These are phyloP conservation scores for Lumnitzera racemosa DNA, from an alignment of 345 rosid species.

Conservation along the genomic window DNA sequence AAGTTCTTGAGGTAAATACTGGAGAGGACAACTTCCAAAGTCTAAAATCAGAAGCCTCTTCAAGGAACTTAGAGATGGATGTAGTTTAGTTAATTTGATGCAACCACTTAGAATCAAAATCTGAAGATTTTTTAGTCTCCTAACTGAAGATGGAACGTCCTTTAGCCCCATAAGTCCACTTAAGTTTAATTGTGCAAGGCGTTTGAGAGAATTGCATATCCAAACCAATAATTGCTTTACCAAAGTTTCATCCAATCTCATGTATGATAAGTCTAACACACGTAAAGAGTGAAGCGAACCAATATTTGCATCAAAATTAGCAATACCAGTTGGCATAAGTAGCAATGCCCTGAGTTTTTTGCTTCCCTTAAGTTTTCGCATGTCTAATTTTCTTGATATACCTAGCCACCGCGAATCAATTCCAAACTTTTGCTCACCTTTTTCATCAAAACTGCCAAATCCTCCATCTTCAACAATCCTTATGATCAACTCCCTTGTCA, in stretches of 20 bases:
- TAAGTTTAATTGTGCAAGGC: conserved; percentile 8
- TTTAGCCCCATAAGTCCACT: background rate
- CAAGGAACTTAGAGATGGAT: background rate
- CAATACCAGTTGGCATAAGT: background rate
- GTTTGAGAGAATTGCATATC: conserved; percentile 7
- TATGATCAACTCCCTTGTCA: conserved; percentile 26
- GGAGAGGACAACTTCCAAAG: conserved; percentile 4
- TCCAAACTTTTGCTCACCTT: conserved; percentile 4
- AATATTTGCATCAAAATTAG: too few species aligned
- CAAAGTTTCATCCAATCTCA: background rate
- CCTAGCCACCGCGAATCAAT: conserved; percentile 34
- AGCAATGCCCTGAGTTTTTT: conserved; percentile 35
- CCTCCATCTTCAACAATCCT: conserved; percentile 25
- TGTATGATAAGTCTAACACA: background rate
- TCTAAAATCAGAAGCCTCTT: background rate
- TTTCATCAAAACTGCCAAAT: conserved; percentile 11
- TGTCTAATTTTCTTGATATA: conserved; percentile 25
- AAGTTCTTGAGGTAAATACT: background rate
- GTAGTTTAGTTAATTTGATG: background rate
- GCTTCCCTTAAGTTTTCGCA: conserved; percentile 15
- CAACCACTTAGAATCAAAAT: background rate
- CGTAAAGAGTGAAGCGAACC: background rate
- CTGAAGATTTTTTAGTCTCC: background rate
- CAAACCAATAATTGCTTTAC: background rate
- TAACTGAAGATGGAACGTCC: background rate